Conservation (phyloP, 2,329 filamentous ascomycete species). For the Aulographum hederae region DNA sequence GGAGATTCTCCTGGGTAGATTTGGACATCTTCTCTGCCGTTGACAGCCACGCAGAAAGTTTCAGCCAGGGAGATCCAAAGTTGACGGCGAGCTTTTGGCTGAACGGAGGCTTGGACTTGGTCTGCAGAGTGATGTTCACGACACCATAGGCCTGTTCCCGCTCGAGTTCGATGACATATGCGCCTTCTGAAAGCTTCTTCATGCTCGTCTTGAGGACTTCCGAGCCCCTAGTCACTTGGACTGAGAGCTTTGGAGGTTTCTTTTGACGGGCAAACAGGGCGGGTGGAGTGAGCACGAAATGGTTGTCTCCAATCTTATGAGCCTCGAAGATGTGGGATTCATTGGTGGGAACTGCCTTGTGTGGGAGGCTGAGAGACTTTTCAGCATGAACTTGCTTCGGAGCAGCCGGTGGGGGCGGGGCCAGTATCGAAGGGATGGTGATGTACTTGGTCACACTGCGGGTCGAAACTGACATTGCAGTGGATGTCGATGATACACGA, state of each 20-base stretch:
- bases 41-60: constrained; percentile 1
- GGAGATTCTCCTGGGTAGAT: background rate
- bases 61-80: constrained; percentile 4
- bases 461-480: too few relatives aligned
- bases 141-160: constrained; percentile 2
- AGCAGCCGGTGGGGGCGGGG: too few relatives aligned
- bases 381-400: too few relatives aligned
- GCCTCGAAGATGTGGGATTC: too few relatives aligned
- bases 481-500: too few relatives aligned
- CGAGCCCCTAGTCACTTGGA: background rate
- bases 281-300: constrained; percentile 34
- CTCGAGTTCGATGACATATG: constrained; percentile 2
- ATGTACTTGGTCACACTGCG: too few relatives aligned
- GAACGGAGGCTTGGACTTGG: constrained; percentile 1
- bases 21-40: background rate
- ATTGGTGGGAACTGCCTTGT: too few relatives aligned
- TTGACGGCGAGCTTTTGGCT: constrained; percentile 3
- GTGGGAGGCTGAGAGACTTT: too few relatives aligned
- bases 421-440: too few relatives aligned
- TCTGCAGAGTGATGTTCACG: constrained; percentile 2
- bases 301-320: constrained; percentile 33
- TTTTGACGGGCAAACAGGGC: too few relatives aligned
- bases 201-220: constrained; percentile 1
- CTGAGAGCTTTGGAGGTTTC: background rate
- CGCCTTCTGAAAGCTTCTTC: background rate